These are phyloP conservation scores for Blechomonas ayalai DNA, from an alignment of 208 protist species.

Conservation along the genomic window DNA sequence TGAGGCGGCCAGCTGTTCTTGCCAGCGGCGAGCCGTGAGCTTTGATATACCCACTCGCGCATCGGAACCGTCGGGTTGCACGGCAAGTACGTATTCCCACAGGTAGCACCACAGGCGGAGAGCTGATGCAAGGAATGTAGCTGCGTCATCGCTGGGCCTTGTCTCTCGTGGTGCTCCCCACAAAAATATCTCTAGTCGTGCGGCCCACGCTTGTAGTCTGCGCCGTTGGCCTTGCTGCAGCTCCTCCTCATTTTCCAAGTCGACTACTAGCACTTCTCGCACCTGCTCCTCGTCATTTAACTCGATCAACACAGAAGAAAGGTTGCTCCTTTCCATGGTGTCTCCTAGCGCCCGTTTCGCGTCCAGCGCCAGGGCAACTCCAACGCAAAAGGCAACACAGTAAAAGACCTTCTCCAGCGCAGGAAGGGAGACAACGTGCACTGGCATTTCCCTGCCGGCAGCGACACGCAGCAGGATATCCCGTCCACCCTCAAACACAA, in stretches of 20 bases:
- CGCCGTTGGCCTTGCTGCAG: neutral
- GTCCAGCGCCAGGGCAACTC: conserved; percentile 41
- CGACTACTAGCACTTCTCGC: neutral
- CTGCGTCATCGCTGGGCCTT: neutral
- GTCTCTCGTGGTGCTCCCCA: conserved; percentile 7
- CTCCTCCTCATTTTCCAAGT: conserved; percentile 8
- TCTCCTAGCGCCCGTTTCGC: neutral
- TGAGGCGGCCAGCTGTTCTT: conserved; percentile 5
- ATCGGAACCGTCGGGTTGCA: neutral
- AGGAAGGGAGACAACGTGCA: conserved; percentile 20
- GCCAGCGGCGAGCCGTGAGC: conserved; percentile 10
- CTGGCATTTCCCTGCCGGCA: neutral
- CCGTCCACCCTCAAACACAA: conserved; percentile 30
- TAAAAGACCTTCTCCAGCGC: conserved; percentile 53
- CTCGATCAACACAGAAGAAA: conserved; percentile 2
- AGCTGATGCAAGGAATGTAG: conserved; percentile 10
- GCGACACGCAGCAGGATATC: conserved; percentile 3
- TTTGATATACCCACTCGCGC: conserved; percentile 1
- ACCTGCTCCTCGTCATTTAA: conserved; percentile 2
- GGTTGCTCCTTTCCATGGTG: conserved; percentile 7
- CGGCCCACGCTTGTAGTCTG: neutral
- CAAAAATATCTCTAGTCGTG: conserved; percentile 9
- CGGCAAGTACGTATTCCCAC: conserved; percentile 44
- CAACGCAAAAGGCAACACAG: conserved; percentile 50
- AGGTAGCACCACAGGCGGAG: conserved; percentile 57